phyloP scores from a whole-genome alignment of 495 filamentous ascomycete genomes.

The Trichoderma erinaceum region DNA sequence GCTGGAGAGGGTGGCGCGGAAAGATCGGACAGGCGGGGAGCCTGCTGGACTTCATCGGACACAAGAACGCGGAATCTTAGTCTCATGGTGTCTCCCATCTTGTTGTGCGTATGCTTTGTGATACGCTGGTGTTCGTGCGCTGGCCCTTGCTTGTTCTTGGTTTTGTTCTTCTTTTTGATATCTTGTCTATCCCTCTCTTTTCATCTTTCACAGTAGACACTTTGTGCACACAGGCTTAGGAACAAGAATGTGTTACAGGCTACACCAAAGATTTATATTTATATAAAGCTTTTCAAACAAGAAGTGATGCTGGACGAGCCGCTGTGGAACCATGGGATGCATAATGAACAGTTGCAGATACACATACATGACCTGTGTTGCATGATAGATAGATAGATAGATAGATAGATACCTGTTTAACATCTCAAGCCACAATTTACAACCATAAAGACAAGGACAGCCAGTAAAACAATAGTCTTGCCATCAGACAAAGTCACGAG shows the following conservation, averaged over 20 bases:
- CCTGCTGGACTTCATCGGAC: conserved; percentile 14
- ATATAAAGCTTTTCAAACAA: background rate
- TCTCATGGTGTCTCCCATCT: background rate
- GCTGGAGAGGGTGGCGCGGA: conserved; percentile 5
- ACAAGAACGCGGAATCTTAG: conserved; percentile 11
- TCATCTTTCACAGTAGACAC: background rate
- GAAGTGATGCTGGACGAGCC: background rate
- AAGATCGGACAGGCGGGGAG: conserved; percentile 14
- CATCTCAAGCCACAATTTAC: no score
- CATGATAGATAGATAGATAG: no score
- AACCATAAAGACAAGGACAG: no score
- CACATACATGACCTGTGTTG: background rate
- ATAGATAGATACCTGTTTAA: no score
- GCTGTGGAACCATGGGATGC: background rate
- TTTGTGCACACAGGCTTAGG: background rate
- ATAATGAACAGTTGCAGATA: background rate
- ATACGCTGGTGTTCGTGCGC: background rate
- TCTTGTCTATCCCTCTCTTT: background rate
- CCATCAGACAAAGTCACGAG: no score
- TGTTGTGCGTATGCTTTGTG: background rate
- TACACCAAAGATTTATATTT: background rate
- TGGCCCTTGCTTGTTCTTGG: background rate
- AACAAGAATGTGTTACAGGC: background rate
- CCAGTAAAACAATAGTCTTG: no score
- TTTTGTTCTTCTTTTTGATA: background rate